Base-by-base conservation (phyloP, 768 basidiomycete genomes). In the Termitomyces sp. region DNA sequence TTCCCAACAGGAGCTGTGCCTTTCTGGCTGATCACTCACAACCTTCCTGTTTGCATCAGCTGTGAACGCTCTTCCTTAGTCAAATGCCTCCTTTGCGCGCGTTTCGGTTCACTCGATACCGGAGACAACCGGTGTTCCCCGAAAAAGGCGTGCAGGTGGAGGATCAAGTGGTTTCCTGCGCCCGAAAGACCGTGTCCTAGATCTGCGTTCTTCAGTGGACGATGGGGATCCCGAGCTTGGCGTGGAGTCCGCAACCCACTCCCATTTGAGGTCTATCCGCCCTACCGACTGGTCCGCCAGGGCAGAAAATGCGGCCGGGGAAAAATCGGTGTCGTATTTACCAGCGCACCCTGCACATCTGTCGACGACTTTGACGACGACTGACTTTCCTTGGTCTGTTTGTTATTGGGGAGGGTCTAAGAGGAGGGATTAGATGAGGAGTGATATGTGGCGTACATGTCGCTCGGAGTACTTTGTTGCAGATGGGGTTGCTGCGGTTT, bases 361-460 rank as follows among this genome's bases (percentile, higher is more conserved):
- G 53, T 66, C 65, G 14, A 58, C 63, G n/a, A 64, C 54, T 22
- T 54, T 36, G 9, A 59, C 61, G 1, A 61, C 56, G n/a, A 66
- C 65, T 0, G 61, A 60, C 51, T 62, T 64, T 13, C 40, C 59
- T 44, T 58, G 26, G 28, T 59, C 64, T 63, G n/a, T 8, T 56
- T 33, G n/a, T 43, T 16, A 6, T 18, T 18, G 16, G 38, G 38
- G 16, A 1, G 16, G 18, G 10, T 3, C 18, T 38, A 38, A 6
- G 38, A 38, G 38, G 38, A 18, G 14, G n/a, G 24, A 45, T 26
- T 7, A 16, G 13, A 12, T 7, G 24, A 26, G 44, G 14, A 45
- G n/a, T 10, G 20, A 20, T 18, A 8, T n/a, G 18, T 9, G 8
- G 22, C 44, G 24, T 26, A 45, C 44, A 26, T 14, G 44, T 45